These are phyloP conservation scores for Antarctomyces pellizariae DNA, from an alignment of 495 filamentous ascomycete species.

Conservation along the genomic window DNA sequence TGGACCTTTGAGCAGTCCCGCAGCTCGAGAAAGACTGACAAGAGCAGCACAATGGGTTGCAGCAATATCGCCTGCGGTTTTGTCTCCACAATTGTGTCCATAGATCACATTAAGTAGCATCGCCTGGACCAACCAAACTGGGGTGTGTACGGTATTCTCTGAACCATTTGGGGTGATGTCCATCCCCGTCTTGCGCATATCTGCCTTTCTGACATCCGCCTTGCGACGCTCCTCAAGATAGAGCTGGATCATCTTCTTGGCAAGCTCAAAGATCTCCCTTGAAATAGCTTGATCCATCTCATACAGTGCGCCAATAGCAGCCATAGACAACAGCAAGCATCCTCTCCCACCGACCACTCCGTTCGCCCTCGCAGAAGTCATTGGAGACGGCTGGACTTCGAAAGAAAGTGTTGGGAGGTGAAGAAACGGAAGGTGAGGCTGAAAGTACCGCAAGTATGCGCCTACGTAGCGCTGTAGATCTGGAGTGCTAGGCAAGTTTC, in stretches of 20 bases:
- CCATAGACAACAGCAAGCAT: conserved; percentile 84
- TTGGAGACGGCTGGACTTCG: conserved; percentile 47
- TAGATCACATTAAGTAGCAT: conserved; percentile 96
- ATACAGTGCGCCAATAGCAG: conserved; percentile 87
- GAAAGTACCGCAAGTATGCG: conserved; percentile 84
- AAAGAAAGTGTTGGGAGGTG: conserved; percentile 87
- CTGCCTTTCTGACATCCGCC: conserved; percentile 62
- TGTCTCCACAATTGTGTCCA: conserved; percentile 87
- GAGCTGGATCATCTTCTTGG: conserved; percentile 84
- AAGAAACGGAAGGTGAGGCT: conserved; percentile 83
- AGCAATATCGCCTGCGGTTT: conserved; percentile 71
- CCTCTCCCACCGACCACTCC: conserved; percentile 61
- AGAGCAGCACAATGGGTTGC: conserved; percentile 77
- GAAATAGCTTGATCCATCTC: conserved; percentile 61
- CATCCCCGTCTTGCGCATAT: conserved; percentile 34
- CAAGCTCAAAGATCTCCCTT: conserved; percentile 73
- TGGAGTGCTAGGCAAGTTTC: conserved; percentile 55
- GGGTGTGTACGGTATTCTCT: conserved; percentile 56
- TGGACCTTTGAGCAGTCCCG: conserved; percentile 39
- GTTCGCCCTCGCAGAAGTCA: conserved; percentile 28
- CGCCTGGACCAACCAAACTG: conserved; percentile 92
- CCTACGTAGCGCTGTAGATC: conserved; percentile 84
- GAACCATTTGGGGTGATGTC: conserved; percentile 21
- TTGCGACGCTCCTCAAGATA: conserved; percentile 87
- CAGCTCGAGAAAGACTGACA: conserved; percentile 74